Evolutionary conservation across 2,329 filamentous ascomycete genomes (phyloP).

Genomic region (Dothideomycetes sp.): DNA sequence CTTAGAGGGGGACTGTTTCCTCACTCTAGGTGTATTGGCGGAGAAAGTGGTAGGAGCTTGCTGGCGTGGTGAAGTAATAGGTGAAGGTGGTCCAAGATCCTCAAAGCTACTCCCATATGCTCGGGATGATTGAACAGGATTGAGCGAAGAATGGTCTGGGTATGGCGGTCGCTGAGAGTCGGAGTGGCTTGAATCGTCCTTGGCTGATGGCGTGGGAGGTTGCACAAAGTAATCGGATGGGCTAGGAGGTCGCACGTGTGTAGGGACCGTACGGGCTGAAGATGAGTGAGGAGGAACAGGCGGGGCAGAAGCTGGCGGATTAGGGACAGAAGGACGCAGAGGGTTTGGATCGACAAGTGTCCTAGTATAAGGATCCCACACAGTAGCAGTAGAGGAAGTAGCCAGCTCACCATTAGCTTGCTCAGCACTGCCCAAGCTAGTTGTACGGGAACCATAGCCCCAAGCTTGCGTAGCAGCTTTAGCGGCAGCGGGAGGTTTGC

Average conservation of each 20-base stretch:
- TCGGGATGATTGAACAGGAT: constrained; percentile 14
- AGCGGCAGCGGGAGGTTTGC: constrained; percentile 47
- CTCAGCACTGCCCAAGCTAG: constrained; percentile 16
- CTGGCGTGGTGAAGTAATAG: constrained; percentile 7
- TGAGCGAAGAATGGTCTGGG: constrained; percentile 22
- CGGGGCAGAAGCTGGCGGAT: constrained; percentile 2
- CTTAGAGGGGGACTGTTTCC: constrained; percentile 14
- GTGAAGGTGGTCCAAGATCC: constrained; percentile 10
- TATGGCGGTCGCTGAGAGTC: constrained; percentile 20
- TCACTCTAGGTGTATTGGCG: constrained; percentile 5
- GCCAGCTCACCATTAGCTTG: constrained; percentile 12
- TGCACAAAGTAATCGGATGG: constrained; percentile 20
- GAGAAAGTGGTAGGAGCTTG: background rate
- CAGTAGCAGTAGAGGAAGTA: constrained; percentile 8
- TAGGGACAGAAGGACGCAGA: background rate
- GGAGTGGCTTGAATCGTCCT: constrained; percentile 2
- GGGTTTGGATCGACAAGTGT: constrained; percentile 20
- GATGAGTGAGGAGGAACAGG: constrained; percentile 8
- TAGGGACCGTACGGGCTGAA: background rate
- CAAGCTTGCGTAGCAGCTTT: constrained; percentile 57
- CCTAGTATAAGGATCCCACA: constrained; percentile 29
- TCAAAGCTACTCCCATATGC: constrained; percentile 8
- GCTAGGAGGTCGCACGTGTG: constrained; percentile 22
- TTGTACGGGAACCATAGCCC: constrained; percentile 29
- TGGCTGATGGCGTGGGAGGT: constrained; percentile 2